Percentiles rank a stretch among this genome's conserved stretches.
Evolutionary conservation across 164 flowering plant genomes (phyloP).

Genomic region (Sextonia rubra): DNA sequence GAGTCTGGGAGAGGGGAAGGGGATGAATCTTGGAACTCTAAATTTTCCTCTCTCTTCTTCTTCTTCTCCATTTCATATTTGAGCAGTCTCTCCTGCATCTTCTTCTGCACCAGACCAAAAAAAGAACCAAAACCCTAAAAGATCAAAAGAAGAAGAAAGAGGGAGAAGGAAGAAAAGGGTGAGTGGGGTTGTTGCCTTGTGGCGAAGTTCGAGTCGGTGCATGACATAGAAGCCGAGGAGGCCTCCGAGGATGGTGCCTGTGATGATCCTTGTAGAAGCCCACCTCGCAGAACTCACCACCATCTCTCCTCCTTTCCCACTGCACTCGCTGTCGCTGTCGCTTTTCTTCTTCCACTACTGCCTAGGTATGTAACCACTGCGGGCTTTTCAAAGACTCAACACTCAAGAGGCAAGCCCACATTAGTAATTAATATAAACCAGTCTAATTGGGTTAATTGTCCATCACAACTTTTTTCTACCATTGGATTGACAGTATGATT

Average conservation of each 20-base stretch:
- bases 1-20: background rate
- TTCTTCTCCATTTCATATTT: conserved; percentile 16
- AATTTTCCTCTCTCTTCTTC: background rate
- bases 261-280: conserved; percentile 67
- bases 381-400: too few species aligned
- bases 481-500: too few species aligned
- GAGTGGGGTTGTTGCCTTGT: conserved; percentile 41
- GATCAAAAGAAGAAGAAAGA: background rate
- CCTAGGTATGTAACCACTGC: too few species aligned
- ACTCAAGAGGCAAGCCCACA: too few species aligned
- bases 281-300: conserved; percentile 26
- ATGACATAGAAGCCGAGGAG: conserved; percentile 79
- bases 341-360: background rate
- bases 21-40: background rate
- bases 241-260: conserved; percentile 79
- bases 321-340: too few species aligned
- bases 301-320: conserved; percentile 11
- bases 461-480: too few species aligned
- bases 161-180: background rate
- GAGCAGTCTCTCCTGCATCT: conserved; percentile 21
- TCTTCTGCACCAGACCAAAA: conserved; percentile 13
- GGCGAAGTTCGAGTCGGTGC: conserved; percentile 63
- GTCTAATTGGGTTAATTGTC: too few species aligned
- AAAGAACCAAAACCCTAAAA: background rate
- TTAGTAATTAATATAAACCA: too few species aligned